Evolutionary conservation across 2,329 filamentous ascomycete genomes (phyloP).

Genomic region (Diaporthe sp.): DNA sequence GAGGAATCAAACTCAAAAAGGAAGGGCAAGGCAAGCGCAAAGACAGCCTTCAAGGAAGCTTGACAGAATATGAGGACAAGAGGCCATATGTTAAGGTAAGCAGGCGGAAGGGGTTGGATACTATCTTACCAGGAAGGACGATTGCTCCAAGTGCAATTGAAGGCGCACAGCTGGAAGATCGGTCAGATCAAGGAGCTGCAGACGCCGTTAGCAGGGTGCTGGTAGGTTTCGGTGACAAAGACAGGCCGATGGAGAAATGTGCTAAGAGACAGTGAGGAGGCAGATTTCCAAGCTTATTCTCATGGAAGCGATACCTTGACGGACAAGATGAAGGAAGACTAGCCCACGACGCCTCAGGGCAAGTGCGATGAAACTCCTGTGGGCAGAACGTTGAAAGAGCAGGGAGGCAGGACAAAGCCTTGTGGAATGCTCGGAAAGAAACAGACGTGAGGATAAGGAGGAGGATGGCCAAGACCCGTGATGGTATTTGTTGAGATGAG

Average conservation of each 20-base stretch:
- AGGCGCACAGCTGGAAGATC: neutral
- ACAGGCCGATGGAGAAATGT: neutral
- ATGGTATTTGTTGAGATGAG: neutral
- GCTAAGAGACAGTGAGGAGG: neutral
- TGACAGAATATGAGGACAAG: neutral
- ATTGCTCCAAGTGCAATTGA: neutral
- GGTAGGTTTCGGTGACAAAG: neutral
- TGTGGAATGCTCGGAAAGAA: neutral
- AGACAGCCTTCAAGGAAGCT: neutral
- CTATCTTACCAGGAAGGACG: neutral
- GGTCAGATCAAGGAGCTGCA: constrained; percentile 10
- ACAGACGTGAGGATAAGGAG: neutral
- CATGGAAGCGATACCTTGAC: neutral
- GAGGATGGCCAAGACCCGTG: neutral
- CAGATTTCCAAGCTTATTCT: neutral
- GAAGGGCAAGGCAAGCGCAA: neutral
- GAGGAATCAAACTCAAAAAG: too few species aligned
- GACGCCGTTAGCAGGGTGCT: neutral
- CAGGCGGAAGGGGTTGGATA: neutral
- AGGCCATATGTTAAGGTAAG: neutral
- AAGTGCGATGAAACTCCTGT: neutral
- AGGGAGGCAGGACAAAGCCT: neutral
- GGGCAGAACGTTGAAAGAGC: neutral
- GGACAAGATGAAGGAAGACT: neutral
- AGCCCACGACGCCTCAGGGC: neutral